A percentile compares a stretch with the other conserved stretches of the same genome.
Conservation (phyloP, 768 basidiomycete species). For the Chiua virens region DNA sequence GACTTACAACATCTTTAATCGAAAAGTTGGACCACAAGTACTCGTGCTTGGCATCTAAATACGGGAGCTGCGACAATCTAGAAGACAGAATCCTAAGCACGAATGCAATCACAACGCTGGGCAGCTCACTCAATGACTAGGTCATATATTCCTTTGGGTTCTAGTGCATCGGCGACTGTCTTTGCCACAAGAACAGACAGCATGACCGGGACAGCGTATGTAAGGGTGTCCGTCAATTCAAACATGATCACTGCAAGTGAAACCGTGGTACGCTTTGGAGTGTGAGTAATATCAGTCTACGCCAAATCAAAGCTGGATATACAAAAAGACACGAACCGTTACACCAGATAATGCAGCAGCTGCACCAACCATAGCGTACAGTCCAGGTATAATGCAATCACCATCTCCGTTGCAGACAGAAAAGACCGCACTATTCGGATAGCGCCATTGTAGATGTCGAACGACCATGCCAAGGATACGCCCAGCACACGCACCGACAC, state of each 20-base stretch:
- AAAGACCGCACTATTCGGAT: conserved; percentile 66
- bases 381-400: conserved; percentile 83
- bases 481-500: conserved; percentile 92
- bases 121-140: conserved; percentile 76
- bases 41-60: conserved; percentile 87
- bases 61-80: conserved; percentile 83
- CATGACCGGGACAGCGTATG: conserved; percentile 91
- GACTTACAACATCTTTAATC: conserved; percentile 75
- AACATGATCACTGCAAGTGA: conserved; percentile 96
- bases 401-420: conserved; percentile 59
- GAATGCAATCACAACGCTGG: not conserved
- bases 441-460: conserved; percentile 67
- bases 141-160: conserved; percentile 94
- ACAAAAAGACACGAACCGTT: conserved; percentile 51
- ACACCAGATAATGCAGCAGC: conserved; percentile 95
- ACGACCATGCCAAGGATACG: conserved; percentile 80
- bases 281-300: conserved; percentile 5
- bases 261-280: conserved; percentile 74
- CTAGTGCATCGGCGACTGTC: conserved; percentile 33
- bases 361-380: conserved; percentile 96
- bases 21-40: conserved; percentile 82
- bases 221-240: conserved; percentile 90
- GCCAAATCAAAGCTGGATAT: not conserved
- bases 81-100: not conserved
- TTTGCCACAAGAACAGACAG: conserved; percentile 70